A percentile compares a stretch with the other conserved stretches of the same genome.
phyloP scores from a whole-genome alignment of 1,284 basidiomycete genomes.

The Cystobasidium slooffiae region DNA sequence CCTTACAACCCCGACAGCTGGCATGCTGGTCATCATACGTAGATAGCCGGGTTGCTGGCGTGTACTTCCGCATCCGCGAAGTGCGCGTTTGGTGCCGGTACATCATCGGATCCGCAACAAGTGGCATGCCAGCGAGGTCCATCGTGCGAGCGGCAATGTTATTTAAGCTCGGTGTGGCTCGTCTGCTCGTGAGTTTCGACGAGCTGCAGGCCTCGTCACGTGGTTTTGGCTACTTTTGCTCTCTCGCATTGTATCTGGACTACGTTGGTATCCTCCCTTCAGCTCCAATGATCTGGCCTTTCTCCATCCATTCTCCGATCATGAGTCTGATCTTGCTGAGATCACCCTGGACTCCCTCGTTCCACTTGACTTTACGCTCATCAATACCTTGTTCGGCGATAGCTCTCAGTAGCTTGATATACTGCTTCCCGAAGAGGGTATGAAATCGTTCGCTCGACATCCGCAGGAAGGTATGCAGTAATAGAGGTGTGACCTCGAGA shows the following conservation, averaged over 20 bases:
- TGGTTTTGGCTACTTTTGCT: background rate
- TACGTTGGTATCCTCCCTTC: constrained; percentile 36
- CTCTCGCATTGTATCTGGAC: background rate
- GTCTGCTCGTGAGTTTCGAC: background rate
- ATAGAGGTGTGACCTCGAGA: constrained; percentile 54
- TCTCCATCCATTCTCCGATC: constrained; percentile 43
- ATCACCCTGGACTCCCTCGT: constrained; percentile 33
- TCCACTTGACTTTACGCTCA: constrained; percentile 30
- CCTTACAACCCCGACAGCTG: too few species aligned
- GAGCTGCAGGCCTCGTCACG: background rate
- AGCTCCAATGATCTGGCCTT: constrained; percentile 28
- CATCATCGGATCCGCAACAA: too few species aligned
- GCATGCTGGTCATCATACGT: too few species aligned
- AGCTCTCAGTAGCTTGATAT: constrained; percentile 66
- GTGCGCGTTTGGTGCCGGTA: too few species aligned
- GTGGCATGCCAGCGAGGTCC: too few species aligned
- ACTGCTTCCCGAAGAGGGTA: constrained; percentile 74
- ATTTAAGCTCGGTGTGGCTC: too few species aligned
- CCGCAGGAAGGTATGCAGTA: constrained; percentile 68
- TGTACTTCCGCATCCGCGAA: too few species aligned
- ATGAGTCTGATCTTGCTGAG: constrained; percentile 40
- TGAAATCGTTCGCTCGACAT: constrained; percentile 69
- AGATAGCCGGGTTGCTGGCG: too few species aligned
- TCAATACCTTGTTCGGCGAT: constrained; percentile 41
- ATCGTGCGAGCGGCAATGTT: too few species aligned